Evolutionary conservation across 306 rosid genomes (phyloP).

Genomic region (Cicer pinnatifidum): DNA sequence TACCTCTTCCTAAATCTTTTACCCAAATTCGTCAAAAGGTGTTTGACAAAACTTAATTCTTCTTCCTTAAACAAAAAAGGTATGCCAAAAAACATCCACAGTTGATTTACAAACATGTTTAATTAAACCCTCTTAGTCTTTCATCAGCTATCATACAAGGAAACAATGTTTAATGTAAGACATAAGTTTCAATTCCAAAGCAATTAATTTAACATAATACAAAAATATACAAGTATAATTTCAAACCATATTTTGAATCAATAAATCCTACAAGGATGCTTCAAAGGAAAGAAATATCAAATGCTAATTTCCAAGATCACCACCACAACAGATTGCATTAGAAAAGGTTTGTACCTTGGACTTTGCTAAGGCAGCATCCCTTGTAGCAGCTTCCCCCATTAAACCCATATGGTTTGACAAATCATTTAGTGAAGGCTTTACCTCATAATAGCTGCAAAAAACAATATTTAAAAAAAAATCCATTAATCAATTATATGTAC

Average conservation of each 20-base stretch:
- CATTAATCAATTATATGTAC: neutral
- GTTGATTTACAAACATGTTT: neutral
- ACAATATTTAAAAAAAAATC: constrained; percentile 21
- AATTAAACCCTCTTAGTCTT: constrained; percentile 10
- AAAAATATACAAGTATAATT: constrained; percentile 2
- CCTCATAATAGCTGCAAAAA: constrained; percentile 61
- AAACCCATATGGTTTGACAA: constrained; percentile 43
- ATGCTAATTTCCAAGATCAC: constrained; percentile 35
- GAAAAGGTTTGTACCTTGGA: constrained; percentile 60
- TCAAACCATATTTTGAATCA: constrained; percentile 37
- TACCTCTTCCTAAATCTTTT: constrained; percentile 23
- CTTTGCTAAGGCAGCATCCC: constrained; percentile 49
- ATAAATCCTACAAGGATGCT: constrained; percentile 3
- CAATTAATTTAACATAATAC: neutral
- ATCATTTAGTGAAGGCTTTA: constrained; percentile 49
- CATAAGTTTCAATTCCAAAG: constrained; percentile 10
- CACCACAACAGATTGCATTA: constrained; percentile 8
- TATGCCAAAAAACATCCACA: neutral
- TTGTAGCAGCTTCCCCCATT: constrained; percentile 51
- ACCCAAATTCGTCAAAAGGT: neutral
- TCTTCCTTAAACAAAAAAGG: constrained; percentile 12
- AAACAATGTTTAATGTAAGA: neutral
- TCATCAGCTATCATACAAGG: constrained; percentile 24
- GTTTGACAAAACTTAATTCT: neutral
- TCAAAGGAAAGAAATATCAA: constrained; percentile 16